Conservation (phyloP, 768 basidiomycete genomes). For the Rhodotorula sphaerocarpa region DNA sequence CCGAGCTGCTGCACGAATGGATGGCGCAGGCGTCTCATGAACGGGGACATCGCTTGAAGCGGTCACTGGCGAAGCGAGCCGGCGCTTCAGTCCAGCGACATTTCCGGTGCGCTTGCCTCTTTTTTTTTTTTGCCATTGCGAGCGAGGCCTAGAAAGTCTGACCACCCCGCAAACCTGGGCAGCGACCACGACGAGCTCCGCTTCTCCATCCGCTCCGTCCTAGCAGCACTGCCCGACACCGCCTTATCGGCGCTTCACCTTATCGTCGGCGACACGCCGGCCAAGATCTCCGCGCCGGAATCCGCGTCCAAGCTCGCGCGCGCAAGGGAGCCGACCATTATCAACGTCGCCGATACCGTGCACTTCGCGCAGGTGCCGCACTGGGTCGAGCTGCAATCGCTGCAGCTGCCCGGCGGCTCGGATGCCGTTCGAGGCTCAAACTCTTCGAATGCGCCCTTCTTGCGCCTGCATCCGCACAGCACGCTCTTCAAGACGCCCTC, state of each 20-base stretch:
- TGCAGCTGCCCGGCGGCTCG: slow-evolving; percentile 2
- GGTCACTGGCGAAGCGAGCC: neutral
- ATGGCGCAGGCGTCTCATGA: neutral
- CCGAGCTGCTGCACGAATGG: slow-evolving; percentile 19
- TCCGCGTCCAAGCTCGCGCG: neutral
- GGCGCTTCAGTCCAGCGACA: slow-evolving; percentile 1
- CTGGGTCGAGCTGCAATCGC: slow-evolving; percentile 41
- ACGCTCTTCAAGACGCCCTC: slow-evolving; percentile 10
- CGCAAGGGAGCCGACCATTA: neutral
- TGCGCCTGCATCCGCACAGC: slow-evolving; percentile 11
- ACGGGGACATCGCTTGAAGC: neutral
- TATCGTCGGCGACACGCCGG: slow-evolving; percentile 32
- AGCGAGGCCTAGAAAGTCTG: too few relatives aligned
- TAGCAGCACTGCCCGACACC: slow-evolving; percentile 10
- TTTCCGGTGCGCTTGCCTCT: slow-evolving; percentile 12
- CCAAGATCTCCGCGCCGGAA: neutral
- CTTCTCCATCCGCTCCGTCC: slow-evolving; percentile 38
- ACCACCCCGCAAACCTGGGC: too few relatives aligned
- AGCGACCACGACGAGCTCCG: slow-evolving; percentile 40
- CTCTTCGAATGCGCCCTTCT: neutral
- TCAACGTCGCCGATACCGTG: neutral
- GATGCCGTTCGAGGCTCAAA: too few relatives aligned
- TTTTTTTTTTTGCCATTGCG: too few relatives aligned
- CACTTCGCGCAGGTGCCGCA: slow-evolving; percentile 45
- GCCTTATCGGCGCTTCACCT: slow-evolving; percentile 26